Base-by-base conservation (phyloP, 2,329 filamentous ascomycete genomes). In the Fusarium mundagurra region DNA sequence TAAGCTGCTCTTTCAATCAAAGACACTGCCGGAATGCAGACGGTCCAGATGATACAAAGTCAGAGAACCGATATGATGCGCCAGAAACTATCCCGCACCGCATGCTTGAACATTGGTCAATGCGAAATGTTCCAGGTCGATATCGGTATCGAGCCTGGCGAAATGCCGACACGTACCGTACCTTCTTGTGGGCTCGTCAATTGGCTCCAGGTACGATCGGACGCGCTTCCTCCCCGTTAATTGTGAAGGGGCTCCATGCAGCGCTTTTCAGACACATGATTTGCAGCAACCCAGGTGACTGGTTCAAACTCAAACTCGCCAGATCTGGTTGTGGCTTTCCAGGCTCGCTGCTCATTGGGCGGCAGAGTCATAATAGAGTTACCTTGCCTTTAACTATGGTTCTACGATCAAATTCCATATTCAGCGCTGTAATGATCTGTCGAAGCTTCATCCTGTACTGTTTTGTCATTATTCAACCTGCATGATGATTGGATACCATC, bases 251-350 rank as follows among this genome's bases (percentile, higher is more conserved):
- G 74, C 75, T 77, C 59, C 74, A 60, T 77, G 77, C 77, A 79
- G 73, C 67, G 53, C 45, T 75, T 71, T 68, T 73, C 66, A 72
- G 69, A 73, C 76, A 78, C 78, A 80, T 82, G 79, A 82, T 82
- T 82, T 79, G 78, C 76, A 81, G 71, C 65, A 74, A 72, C 68
- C 77, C 77, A 78, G 67, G 67, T 68, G 62, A 72, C 67, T 72
- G 76, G 74, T 72, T 74, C 76, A 44, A 59, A 60, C 64, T 76
- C 45, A 65, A 75, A 67, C 64, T 47, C 51, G 71, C 72, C 67
- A 73, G 47, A 54, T 64, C 68, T 75, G 63, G 65, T 64, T 65
- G 51, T 59, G 36, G 44, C 58, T 60, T 63, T 36, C 27, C 41
- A 66, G 44, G 34, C 54, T 44, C 43, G 55, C 44, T 62, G 70